Evolutionary conservation across 2,329 filamentous ascomycete genomes (phyloP).

Genomic region (Myriosclerotinia curreyana): DNA sequence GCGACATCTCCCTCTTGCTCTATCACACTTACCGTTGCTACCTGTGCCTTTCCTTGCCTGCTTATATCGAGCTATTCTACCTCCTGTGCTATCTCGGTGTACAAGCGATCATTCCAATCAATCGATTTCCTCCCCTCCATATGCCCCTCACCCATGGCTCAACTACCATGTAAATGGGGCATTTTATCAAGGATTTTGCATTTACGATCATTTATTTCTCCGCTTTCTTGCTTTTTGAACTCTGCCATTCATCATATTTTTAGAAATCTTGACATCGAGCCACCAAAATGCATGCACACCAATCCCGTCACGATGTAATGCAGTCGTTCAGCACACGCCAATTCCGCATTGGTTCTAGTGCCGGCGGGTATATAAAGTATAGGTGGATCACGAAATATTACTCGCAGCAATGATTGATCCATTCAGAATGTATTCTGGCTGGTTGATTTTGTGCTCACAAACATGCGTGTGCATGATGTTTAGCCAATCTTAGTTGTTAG

Average conservation of each 20-base stretch:
- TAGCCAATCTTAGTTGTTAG: neutral
- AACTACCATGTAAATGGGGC: slow-evolving; percentile 6
- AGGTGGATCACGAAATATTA: slow-evolving; percentile 10
- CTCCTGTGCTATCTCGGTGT: slow-evolving; percentile 1
- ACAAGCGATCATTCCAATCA: slow-evolving; percentile 8
- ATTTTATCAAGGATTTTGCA: neutral
- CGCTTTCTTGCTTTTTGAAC: neutral
- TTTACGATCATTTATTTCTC: slow-evolving; percentile 10
- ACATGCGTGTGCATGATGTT: slow-evolving; percentile 6
- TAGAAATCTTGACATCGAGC: slow-evolving; percentile 3
- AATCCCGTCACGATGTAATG: slow-evolving; percentile 13
- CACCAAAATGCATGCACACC: slow-evolving; percentile 16
- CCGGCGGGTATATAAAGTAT: slow-evolving; percentile 14
- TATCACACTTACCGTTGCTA: slow-evolving; percentile 3
- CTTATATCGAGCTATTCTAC: neutral
- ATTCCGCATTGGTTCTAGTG: slow-evolving; percentile 2
- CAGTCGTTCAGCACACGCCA: neutral
- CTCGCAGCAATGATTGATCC: slow-evolving; percentile 15
- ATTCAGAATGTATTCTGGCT: neutral
- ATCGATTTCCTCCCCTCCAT: slow-evolving; percentile 12
- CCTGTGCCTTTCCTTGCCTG: neutral
- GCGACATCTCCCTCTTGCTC: neutral
- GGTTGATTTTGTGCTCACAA: slow-evolving; percentile 1
- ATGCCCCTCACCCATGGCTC: neutral
- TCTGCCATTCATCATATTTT: neutral